Percentiles rank a stretch among this genome's conserved stretches.
Conservation (phyloP, 2,329 filamentous ascomycete species). For the Aspergillus pseudoviridinutans region DNA sequence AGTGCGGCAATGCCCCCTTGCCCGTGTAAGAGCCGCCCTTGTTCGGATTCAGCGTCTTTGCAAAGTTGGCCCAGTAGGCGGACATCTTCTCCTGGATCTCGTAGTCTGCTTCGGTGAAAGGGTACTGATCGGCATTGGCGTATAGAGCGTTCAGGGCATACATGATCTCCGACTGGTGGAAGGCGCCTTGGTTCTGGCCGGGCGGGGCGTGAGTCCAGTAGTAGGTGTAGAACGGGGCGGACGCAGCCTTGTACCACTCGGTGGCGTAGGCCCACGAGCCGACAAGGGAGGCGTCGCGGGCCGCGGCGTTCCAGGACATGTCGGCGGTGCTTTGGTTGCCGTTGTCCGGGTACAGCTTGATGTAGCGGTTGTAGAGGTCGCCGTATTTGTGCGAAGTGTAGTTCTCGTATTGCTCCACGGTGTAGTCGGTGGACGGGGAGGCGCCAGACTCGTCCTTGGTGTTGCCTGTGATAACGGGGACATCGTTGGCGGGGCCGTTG, state of each 20-base stretch:
- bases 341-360: constrained; percentile 25
- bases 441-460: constrained; percentile 33
- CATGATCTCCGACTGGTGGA: constrained; percentile 38
- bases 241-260: constrained; percentile 24
- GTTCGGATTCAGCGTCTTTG: constrained; percentile 29
- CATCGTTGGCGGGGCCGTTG: constrained; percentile 29
- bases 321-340: constrained; percentile 16
- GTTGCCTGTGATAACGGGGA: constrained; percentile 36
- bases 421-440: constrained; percentile 17
- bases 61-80: constrained; percentile 35
- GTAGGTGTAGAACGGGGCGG: constrained; percentile 32
- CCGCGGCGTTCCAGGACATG: constrained; percentile 23
- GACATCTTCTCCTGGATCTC: constrained; percentile 22
- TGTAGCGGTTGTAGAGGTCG: constrained; percentile 20
- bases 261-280: constrained; percentile 27
- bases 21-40: constrained; percentile 15
- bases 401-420: constrained; percentile 22
- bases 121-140: constrained; percentile 18
- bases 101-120: constrained; percentile 9
- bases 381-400: constrained; percentile 32
- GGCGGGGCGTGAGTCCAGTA: constrained; percentile 37
- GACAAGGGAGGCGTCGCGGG: constrained; percentile 21
- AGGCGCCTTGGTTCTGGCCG: constrained; percentile 32
- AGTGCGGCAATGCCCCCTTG: constrained; percentile 13
- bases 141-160: constrained; percentile 38